phyloP scores from a whole-genome alignment of 2,329 filamentous ascomycete species.

The Aspergillus unguis region DNA sequence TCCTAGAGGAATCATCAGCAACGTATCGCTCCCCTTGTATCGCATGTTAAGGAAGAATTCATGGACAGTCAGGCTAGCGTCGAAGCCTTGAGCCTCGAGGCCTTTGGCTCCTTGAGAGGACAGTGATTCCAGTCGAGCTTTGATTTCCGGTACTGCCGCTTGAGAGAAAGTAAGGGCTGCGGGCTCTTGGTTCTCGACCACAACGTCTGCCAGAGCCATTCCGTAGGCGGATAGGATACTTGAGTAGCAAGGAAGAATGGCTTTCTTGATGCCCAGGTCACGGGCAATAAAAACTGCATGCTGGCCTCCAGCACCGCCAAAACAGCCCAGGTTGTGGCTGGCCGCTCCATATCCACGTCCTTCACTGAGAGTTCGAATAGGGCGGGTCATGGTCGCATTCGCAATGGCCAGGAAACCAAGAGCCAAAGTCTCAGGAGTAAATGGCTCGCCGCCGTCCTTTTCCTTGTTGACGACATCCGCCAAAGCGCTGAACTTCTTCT shows the following conservation, averaged over 20 bases:
- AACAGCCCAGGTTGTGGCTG: slow-evolving; percentile 85
- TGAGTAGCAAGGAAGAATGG: slow-evolving; percentile 83
- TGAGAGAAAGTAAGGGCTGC: slow-evolving; percentile 54
- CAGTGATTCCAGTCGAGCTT: slow-evolving; percentile 5
- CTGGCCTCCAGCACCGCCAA: slow-evolving; percentile 88
- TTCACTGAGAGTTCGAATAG: slow-evolving; percentile 86
- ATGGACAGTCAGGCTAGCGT: slow-evolving; percentile 37
- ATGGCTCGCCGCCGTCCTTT: slow-evolving; percentile 21
- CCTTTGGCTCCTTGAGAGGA: slow-evolving; percentile 7
- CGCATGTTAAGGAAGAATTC: slow-evolving; percentile 49
- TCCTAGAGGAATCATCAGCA: slow-evolving; percentile 53
- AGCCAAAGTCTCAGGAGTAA: slow-evolving; percentile 24
- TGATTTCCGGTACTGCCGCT: slow-evolving; percentile 24
- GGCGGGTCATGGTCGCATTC: slow-evolving; percentile 53
- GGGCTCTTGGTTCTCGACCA: slow-evolving; percentile 73
- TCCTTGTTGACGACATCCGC: slow-evolving; percentile 59
- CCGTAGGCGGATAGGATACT: slow-evolving; percentile 90
- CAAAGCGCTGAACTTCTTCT: slow-evolving; percentile 68
- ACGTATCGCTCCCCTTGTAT: slow-evolving; percentile 51
- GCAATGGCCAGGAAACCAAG: slow-evolving; percentile 43
- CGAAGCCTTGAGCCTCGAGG: slow-evolving; percentile 42
- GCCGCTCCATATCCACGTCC: slow-evolving; percentile 89
- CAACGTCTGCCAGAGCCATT: slow-evolving; percentile 91
- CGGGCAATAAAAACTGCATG: slow-evolving; percentile 89
- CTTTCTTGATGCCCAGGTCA: slow-evolving; percentile 77